A percentile compares a stretch with the other conserved stretches of the same genome.
Conservation (phyloP, 805 yeast genomes). For the Zygotorulaspora florentina region DNA sequence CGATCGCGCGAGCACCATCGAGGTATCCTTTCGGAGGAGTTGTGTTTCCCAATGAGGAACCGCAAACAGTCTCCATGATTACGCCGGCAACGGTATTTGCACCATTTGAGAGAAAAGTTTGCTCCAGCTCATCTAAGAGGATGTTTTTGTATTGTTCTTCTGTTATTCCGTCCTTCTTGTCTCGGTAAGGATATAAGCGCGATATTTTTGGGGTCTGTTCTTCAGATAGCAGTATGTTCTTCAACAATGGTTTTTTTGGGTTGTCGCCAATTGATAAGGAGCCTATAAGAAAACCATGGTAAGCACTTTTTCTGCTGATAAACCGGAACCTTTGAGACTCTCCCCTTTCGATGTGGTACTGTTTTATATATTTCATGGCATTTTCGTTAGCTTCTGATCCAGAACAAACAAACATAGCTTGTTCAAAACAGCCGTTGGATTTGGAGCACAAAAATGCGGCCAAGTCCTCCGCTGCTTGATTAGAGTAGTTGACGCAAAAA, state of each 20-base stretch:
- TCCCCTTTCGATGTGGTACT: constrained; percentile 40
- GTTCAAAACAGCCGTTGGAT: constrained; percentile 32
- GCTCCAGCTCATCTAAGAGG: constrained; percentile 39
- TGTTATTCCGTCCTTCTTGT: constrained; percentile 27
- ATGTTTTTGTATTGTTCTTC: constrained; percentile 35
- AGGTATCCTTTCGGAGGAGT: constrained; percentile 41
- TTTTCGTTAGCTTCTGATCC: constrained; percentile 64
- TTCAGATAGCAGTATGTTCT: constrained; percentile 15
- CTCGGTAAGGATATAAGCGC: constrained; percentile 28
- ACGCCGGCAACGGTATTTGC: constrained; percentile 40
- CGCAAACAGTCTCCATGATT: constrained; percentile 41
- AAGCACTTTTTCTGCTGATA: constrained; percentile 39
- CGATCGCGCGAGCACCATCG: constrained; percentile 39
- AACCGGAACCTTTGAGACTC: constrained; percentile 37
- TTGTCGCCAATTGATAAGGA: constrained; percentile 38
- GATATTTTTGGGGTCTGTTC: constrained; percentile 11
- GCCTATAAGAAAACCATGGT: constrained; percentile 44
- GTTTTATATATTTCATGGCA: constrained; percentile 49
- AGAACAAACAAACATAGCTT: constrained; percentile 45
- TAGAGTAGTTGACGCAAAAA: constrained; percentile 27
- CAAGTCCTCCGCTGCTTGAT: constrained; percentile 38
- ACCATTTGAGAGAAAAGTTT: constrained; percentile 36
- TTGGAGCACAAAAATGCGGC: constrained; percentile 37
- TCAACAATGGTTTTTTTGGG: constrained; percentile 32
- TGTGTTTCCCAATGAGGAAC: constrained; percentile 40